Base-by-base conservation (phyloP, 345 rosid species). In the Aurinia saxatilis region DNA sequence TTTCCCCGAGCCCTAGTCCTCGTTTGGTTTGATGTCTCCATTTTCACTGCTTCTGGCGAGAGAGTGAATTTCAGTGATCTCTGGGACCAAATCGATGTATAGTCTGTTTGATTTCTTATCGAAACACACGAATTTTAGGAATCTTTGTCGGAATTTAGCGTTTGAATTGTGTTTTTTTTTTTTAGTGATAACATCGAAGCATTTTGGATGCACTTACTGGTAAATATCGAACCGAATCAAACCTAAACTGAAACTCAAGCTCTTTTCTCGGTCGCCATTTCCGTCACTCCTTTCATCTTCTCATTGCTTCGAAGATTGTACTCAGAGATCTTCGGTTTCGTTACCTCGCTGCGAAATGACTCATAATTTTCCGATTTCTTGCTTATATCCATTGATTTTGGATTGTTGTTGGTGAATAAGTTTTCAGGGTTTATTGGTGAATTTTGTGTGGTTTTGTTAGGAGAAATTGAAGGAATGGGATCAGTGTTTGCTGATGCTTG, bases 341-440 rank as follows among this genome's bases (percentile, higher is more conserved):
- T 70, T 93, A 87, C 84, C 95, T 93, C 33, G 97, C 97, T 8
- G 96, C 98, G 50, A 92, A 89, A 65, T 89, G 97, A 78, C 98
- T 89, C 31, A 95, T 84, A 73, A 69, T 37, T 37, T n/a, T 16
- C n/a, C 27, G 0, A 12, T 8, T 40, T 36, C 31, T 2, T 42
- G 11, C 18, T 7, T 8, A n/a, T 52, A 3, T 11, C 0, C 4
- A 14, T 5, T 11, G 51, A 2, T 55, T 56, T 52, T 15, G 46
- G 27, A 17, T 45, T 23, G 41, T 4, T 55, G 39, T 52, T 16
- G 46, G 58, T 16, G 29, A 18, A 37, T 4, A 58, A 21, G 67
- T 45, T 37, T 33, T 67, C 56, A 68, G 65, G 70, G 68, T 76
- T 54, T 56, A 65, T 50, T 0, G 16, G 45, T 18, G 10, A 25